These are phyloP conservation scores for Leccinum sublutescens DNA, from an alignment of 768 basidiomycete genomes.

Conservation along the genomic window DNA sequence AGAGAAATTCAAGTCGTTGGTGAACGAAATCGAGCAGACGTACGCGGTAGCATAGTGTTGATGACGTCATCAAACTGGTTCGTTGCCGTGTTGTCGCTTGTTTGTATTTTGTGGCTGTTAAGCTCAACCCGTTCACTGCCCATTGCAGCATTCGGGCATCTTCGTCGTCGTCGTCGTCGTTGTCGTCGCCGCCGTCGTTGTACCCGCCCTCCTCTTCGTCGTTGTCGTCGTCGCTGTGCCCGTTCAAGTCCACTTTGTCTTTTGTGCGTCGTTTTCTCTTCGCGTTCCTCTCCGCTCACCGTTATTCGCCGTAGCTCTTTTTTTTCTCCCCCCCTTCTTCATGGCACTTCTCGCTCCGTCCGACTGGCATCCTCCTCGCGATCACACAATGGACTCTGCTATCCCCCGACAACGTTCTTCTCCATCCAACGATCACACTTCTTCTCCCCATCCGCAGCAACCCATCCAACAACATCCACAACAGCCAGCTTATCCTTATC, in stretches of 20 bases:
- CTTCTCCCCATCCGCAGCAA: constrained; percentile 30
- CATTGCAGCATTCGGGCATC: neutral
- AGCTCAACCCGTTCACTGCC: neutral
- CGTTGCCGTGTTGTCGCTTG: constrained; percentile 13
- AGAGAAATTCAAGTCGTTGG: constrained; percentile 40
- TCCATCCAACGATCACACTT: constrained; percentile 52
- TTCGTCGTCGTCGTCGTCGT: neutral
- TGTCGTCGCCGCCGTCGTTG: neutral
- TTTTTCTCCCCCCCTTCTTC: constrained; percentile 27
- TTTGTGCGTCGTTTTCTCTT: neutral
- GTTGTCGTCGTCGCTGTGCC: neutral
- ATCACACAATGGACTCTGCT: constrained; percentile 55
- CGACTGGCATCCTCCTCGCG: constrained; percentile 72
- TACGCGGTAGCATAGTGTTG: constrained; percentile 24
- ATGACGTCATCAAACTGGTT: neutral
- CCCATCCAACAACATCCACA: constrained; percentile 26
- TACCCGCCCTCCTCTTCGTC: neutral
- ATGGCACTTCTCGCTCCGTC: constrained; percentile 80
- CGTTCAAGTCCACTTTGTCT: constrained; percentile 1
- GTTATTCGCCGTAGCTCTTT: neutral
- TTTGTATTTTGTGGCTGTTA: constrained; percentile 19
- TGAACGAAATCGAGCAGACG: constrained; percentile 37
- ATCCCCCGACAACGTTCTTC: constrained; percentile 60
- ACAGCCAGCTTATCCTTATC: constrained; percentile 57
- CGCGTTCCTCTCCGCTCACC: neutral